phyloP scores from a whole-genome alignment of 129 eudicot genomes.

The Gnaphalium uliginosum region DNA sequence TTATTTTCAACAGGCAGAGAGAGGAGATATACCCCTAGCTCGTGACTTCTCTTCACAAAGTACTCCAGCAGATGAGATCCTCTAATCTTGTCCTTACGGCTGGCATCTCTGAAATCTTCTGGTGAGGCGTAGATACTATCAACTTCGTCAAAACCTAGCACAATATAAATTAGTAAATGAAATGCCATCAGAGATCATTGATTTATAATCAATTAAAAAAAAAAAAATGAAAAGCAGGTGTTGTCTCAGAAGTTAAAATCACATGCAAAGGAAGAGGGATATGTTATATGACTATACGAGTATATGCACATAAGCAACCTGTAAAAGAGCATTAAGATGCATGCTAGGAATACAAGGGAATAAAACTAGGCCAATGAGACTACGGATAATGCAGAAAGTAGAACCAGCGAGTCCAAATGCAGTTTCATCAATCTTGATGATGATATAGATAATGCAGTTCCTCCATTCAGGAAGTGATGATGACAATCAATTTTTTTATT shows the following conservation, averaged over 20 bases:
- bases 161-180: background rate
- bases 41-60: conserved; percentile 80
- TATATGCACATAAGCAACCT: background rate
- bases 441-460: background rate
- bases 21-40: conserved; percentile 64
- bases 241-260: conserved; percentile 5
- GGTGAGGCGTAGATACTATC: conserved; percentile 94
- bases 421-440: background rate
- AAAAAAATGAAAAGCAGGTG: background rate
- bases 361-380: conserved; percentile 8
- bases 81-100: conserved; percentile 56
- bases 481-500: conserved; percentile 3
- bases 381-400: conserved; percentile 5
- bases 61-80: conserved; percentile 86
- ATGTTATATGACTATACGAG: background rate
- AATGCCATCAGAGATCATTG: conserved; percentile 4
- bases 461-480: conserved; percentile 4
- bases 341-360: background rate
- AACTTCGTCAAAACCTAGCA: conserved; percentile 79
- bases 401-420: background rate
- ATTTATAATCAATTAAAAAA: background rate
- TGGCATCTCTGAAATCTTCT: conserved; percentile 68
- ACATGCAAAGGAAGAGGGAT: conserved; percentile 5
- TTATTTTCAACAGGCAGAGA: background rate
- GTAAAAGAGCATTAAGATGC: conserved; percentile 4